These are phyloP conservation scores for Verticillium zaregamsianum DNA, from an alignment of 2,329 filamentous ascomycete species.

Conservation along the genomic window DNA sequence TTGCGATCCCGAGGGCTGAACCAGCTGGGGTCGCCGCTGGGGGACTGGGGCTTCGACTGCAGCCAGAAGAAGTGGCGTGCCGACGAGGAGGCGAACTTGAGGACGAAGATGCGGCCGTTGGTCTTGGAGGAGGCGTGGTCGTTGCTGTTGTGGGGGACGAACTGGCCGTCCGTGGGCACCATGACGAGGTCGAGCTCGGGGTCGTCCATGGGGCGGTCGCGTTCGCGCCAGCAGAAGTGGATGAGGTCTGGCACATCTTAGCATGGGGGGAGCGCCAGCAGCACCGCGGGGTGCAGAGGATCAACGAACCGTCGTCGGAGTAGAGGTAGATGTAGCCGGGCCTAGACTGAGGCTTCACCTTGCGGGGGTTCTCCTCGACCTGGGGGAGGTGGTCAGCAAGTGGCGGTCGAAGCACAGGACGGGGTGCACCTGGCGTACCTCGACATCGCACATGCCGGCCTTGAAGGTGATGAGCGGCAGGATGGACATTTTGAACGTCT, in stretches of 20 bases:
- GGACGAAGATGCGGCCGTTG: conserved; percentile 85
- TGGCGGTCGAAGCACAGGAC: not conserved
- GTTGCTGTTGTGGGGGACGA: conserved; percentile 68
- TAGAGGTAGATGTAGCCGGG: conserved; percentile 92
- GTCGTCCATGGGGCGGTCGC: conserved; percentile 63
- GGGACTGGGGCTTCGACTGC: conserved; percentile 80
- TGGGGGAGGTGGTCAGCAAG: conserved; percentile 19
- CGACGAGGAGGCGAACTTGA: conserved; percentile 91
- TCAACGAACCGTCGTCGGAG: conserved; percentile 71
- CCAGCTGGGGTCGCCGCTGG: conserved; percentile 64
- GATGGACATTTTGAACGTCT: conserved; percentile 64
- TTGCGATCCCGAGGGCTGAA: conserved; percentile 83
- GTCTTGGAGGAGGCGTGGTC: conserved; percentile 56
- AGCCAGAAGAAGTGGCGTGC: conserved; percentile 94
- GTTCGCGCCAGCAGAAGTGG: conserved; percentile 95
- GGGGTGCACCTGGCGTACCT: conserved; percentile 48
- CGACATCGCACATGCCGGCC: conserved; percentile 81
- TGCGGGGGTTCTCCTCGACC: conserved; percentile 55
- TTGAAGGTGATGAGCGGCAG: conserved; percentile 91
- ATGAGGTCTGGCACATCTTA: conserved; percentile 60
- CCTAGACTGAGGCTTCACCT: conserved; percentile 67
- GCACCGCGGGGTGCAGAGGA: not conserved
- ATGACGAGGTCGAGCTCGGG: conserved; percentile 89
- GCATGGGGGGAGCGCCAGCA: not conserved
- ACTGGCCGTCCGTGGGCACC: conserved; percentile 85